Evolutionary conservation across 345 rosid species (phyloP).

Genomic region (Iberis pinnata): DNA sequence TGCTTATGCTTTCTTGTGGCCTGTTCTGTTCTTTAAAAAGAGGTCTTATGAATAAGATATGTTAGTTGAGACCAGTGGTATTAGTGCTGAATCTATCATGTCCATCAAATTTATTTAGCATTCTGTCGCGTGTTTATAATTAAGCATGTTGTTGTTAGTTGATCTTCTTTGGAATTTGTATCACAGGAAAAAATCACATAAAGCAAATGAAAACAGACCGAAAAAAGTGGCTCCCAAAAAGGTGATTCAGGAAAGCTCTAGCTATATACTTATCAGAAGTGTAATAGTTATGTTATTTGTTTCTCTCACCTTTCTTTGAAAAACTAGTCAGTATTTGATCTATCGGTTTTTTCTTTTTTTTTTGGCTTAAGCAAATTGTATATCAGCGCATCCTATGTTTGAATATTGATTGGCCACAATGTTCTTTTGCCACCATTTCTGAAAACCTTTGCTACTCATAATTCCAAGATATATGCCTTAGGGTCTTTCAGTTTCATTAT

Average conservation of each 20-base stretch:
- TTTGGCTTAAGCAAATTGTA: slow-evolving; percentile 2
- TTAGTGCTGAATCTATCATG: not conserved
- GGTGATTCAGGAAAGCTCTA: slow-evolving; percentile 30
- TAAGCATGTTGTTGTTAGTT: too few species aligned
- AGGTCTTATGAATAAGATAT: too few species aligned
- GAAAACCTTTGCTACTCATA: too few species aligned
- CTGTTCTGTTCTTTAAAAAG: too few species aligned
- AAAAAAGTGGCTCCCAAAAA: slow-evolving; percentile 28
- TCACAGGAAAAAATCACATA: slow-evolving; percentile 20
- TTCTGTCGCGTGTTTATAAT: not conserved
- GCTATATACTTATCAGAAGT: slow-evolving; percentile 6
- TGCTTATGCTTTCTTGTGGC: too few species aligned
- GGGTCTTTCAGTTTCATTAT: too few species aligned
- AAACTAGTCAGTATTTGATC: too few species aligned
- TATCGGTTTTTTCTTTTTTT: not conserved
- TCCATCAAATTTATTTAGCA: not conserved
- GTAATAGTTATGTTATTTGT: slow-evolving; percentile 3
- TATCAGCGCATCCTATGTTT: not conserved
- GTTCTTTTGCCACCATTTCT: too few species aligned
- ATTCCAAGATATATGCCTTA: too few species aligned
- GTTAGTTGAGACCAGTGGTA: not conserved
- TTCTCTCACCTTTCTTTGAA: too few species aligned
- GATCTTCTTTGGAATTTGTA: slow-evolving; percentile 3
- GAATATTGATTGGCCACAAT: not conserved
- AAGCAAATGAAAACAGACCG: not conserved